phyloP scores from a whole-genome alignment of 2,329 filamentous ascomycete genomes.

The Verticillium nonalfalfae region DNA sequence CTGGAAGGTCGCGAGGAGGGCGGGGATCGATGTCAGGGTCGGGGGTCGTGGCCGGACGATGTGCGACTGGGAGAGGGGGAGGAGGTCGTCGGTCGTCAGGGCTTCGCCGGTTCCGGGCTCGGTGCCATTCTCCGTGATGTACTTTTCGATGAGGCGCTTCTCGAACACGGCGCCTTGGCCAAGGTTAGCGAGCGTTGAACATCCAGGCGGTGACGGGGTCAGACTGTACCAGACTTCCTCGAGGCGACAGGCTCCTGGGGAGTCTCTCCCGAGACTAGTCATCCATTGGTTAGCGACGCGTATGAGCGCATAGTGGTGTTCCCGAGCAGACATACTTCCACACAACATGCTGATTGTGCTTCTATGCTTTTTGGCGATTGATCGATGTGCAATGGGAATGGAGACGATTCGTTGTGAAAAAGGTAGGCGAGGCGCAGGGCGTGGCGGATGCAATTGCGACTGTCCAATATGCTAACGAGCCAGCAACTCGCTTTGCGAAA shows the following conservation, averaged over 20 bases:
- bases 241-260: conserved; percentile 93
- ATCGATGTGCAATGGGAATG: background rate
- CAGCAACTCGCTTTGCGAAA: conserved; percentile 3
- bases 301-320: background rate
- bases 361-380: background rate
- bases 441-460: background rate
- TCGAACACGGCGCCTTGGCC: conserved; percentile 78
- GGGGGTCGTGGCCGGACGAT: conserved; percentile 85
- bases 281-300: conserved; percentile 11
- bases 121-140: conserved; percentile 87
- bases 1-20: conserved; percentile 89
- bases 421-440: background rate
- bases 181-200: conserved; percentile 17
- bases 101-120: conserved; percentile 88
- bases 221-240: conserved; percentile 75
- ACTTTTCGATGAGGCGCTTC: conserved; percentile 89
- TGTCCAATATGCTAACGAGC: background rate
- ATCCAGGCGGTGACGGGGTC: conserved; percentile 7
- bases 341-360: conserved; percentile 10
- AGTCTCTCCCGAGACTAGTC: conserved; percentile 86
- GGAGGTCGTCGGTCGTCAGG: conserved; percentile 74
- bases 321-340: conserved; percentile 29
- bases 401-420: background rate
- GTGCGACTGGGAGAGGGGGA: conserved; percentile 78
- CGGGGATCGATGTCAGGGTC: conserved; percentile 91